phyloP scores from a whole-genome alignment of 495 filamentous ascomycete species.

The Sporormia fimetaria region DNA sequence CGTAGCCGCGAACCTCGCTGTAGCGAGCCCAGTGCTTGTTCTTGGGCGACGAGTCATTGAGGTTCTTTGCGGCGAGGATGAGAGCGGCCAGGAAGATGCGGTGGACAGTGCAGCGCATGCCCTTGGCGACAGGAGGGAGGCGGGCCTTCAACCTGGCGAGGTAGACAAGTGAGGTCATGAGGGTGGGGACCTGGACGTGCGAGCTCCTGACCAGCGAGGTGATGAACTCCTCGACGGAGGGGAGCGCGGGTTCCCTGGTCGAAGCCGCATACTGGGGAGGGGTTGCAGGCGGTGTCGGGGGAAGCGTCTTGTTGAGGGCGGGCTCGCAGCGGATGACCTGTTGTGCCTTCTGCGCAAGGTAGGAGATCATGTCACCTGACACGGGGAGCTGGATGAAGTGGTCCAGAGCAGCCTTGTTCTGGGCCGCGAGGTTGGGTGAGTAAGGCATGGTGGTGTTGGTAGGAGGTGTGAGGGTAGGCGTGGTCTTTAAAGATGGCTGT shows the following conservation, averaged over 20 bases:
- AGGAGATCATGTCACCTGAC: slow-evolving; percentile 68
- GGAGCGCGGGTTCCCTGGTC: slow-evolving; percentile 44
- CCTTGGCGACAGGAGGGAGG: slow-evolving; percentile 88
- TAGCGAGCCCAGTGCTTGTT: slow-evolving; percentile 99
- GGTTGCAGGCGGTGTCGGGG: slow-evolving; percentile 55
- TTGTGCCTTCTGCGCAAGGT: slow-evolving; percentile 70
- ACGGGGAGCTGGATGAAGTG: slow-evolving; percentile 79
- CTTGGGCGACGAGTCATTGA: slow-evolving; percentile 90
- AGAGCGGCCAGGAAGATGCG: slow-evolving; percentile 72
- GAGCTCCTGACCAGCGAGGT: slow-evolving; percentile 78
- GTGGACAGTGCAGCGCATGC: slow-evolving; percentile 92
- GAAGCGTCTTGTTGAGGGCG: slow-evolving; percentile 44
- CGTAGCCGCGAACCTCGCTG: slow-evolving; percentile 61
- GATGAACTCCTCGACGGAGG: slow-evolving; percentile 83
- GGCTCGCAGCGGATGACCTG: slow-evolving; percentile 87
- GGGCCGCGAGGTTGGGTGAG: slow-evolving; percentile 30
- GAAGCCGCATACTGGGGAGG: slow-evolving; percentile 45
- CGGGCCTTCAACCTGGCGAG: slow-evolving; percentile 69
- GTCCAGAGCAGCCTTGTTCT: slow-evolving; percentile 77
- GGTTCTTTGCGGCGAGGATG: slow-evolving; percentile 67
- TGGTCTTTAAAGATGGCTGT: slow-evolving; percentile 13
- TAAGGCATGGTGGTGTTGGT: slow-evolving; percentile 32
- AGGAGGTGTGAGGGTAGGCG: slow-evolving; percentile 2
- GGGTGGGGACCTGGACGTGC: slow-evolving; percentile 90
- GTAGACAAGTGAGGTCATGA: slow-evolving; percentile 95